A percentile compares a stretch with the other conserved stretches of the same genome.
phyloP scores from a whole-genome alignment of 1,284 basidiomycete species.

The Ceraceosorus guamensis region DNA sequence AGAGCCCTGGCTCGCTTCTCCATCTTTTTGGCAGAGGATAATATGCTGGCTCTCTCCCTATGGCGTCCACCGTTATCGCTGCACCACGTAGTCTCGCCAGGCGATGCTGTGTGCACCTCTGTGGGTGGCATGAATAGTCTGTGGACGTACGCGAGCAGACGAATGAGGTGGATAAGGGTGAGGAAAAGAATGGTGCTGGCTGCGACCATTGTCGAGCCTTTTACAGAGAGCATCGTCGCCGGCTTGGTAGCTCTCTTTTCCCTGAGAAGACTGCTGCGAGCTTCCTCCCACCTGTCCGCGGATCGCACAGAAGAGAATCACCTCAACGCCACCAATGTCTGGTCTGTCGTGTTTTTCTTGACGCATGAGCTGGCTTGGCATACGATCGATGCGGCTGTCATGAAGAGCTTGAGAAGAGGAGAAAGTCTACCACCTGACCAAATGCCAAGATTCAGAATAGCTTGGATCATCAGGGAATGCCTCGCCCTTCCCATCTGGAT shows the following conservation, averaged over 20 bases:
- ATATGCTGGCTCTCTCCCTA: conserved; percentile 44
- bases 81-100: conserved; percentile 29
- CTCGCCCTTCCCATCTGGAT: conserved; percentile 45
- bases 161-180: conserved; percentile 48
- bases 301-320: conserved; percentile 1
- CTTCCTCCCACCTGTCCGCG: background rate
- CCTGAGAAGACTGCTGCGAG: conserved; percentile 16
- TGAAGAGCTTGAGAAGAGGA: conserved; percentile 16
- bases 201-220: conserved; percentile 41
- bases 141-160: conserved; percentile 33
- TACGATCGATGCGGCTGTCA: conserved; percentile 15
- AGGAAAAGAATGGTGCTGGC: conserved; percentile 43
- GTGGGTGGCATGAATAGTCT: conserved; percentile 45
- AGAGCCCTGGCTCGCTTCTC: conserved; percentile 42
- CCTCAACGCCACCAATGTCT: background rate
- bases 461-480: conserved; percentile 38
- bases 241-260: conserved; percentile 34
- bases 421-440: conserved; percentile 4
- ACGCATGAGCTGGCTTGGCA: conserved; percentile 18
- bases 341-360: conserved; percentile 5
- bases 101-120: conserved; percentile 37
- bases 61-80: conserved; percentile 36
- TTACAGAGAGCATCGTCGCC: conserved; percentile 43
- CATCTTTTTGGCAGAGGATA: conserved; percentile 48
- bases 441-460: conserved; percentile 7